These are phyloP conservation scores for Chaetomiaceae sp. DNA, from an alignment of 2,329 filamentous ascomycete species.

Conservation along the genomic window DNA sequence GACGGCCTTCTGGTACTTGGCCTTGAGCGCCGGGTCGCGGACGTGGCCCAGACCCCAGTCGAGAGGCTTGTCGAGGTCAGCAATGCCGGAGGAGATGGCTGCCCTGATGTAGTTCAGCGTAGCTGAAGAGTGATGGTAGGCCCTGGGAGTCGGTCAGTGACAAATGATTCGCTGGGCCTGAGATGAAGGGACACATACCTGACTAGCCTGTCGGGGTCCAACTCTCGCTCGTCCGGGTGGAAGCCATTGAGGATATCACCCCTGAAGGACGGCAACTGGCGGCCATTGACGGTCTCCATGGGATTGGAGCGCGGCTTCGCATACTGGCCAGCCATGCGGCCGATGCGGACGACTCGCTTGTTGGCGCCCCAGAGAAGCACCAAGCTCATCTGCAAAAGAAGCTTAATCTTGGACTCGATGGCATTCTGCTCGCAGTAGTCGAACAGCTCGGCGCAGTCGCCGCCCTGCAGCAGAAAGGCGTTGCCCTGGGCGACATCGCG, in stretches of 20 bases:
- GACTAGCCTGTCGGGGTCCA: constrained; percentile 80
- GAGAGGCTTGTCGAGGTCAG: constrained; percentile 86
- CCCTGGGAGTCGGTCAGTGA: constrained; percentile 41
- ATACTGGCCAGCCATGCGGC: constrained; percentile 95
- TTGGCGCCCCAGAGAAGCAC: constrained; percentile 85
- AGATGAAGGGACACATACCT: constrained; percentile 39
- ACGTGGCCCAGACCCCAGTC: constrained; percentile 96
- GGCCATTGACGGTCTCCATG: constrained; percentile 74
- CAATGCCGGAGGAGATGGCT: constrained; percentile 79
- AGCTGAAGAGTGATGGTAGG: constrained; percentile 92
- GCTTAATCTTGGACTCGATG: constrained; percentile 95
- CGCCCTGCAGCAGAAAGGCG: constrained; percentile 90
- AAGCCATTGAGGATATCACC: constrained; percentile 96
- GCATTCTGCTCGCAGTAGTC: constrained; percentile 87
- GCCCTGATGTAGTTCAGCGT: constrained; percentile 91
- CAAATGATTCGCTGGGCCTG: background rate
- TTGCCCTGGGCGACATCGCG: constrained; percentile 85
- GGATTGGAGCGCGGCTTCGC: constrained; percentile 91
- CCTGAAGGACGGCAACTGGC: constrained; percentile 81
- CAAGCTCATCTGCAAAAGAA: constrained; percentile 93
- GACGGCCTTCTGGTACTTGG: constrained; percentile 82
- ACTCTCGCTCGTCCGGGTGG: constrained; percentile 65
- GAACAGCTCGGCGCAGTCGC: constrained; percentile 95
- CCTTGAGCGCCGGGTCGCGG: constrained; percentile 73
- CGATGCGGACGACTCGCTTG: constrained; percentile 86